Percentiles rank a stretch among this genome's conserved stretches.
Conservation (phyloP, 179 eudicot genomes). For the Corrigiola litoralis region DNA sequence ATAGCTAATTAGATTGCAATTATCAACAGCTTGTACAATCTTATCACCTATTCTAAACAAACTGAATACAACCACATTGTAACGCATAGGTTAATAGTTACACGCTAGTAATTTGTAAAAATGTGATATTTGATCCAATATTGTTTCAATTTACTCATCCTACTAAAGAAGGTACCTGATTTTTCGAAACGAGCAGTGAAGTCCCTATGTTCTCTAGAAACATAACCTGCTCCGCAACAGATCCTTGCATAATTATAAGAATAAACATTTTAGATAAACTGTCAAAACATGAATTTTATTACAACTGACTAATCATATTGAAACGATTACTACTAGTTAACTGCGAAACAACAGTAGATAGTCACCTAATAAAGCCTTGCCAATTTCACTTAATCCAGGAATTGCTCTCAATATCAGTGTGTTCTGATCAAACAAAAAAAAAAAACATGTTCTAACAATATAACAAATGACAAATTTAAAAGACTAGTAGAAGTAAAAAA, state of each 20-base stretch:
- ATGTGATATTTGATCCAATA: too few relatives aligned
- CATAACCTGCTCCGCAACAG: conserved; percentile 89
- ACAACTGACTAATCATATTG: too few relatives aligned
- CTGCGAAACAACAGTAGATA: background rate
- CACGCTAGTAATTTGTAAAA: too few relatives aligned
- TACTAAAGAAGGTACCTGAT: conserved; percentile 53
- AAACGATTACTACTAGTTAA: background rate
- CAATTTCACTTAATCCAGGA: conserved; percentile 82
- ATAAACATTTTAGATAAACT: background rate
- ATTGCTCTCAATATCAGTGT: conserved; percentile 83
- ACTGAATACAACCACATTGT: too few relatives aligned
- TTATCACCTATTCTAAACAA: too few relatives aligned
- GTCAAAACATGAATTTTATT: background rate
- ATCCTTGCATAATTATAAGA: conserved; percentile 38
- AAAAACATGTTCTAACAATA: too few relatives aligned
- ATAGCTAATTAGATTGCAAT: too few relatives aligned
- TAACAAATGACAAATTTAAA: too few relatives aligned
- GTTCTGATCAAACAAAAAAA: conserved; percentile 40
- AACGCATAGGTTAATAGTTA: too few relatives aligned
- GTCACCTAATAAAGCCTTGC: conserved; percentile 78
- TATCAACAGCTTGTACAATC: too few relatives aligned
- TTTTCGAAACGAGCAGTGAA: conserved; percentile 81
- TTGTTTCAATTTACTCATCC: too few relatives aligned
- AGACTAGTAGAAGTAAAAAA: too few relatives aligned
- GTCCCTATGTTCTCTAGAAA: conserved; percentile 93